phyloP scores from a whole-genome alignment of 2,329 filamentous ascomycete species.

The Botrytis tulipae region DNA sequence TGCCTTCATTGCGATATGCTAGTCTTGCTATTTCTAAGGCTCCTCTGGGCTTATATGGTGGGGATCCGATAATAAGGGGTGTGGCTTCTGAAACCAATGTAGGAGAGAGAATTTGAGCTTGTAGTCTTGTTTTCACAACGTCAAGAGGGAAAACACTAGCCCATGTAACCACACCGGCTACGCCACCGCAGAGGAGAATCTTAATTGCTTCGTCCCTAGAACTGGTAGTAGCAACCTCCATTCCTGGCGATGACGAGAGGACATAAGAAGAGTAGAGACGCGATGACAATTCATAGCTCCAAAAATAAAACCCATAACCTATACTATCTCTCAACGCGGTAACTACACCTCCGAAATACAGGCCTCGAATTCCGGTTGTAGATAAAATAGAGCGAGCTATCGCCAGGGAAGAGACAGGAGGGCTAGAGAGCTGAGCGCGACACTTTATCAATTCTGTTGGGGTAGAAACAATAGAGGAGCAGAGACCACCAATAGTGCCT shows the following conservation, averaged over 20 bases:
- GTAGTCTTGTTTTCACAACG: slow-evolving; percentile 88
- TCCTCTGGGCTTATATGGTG: slow-evolving; percentile 41
- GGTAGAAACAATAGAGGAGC: slow-evolving; percentile 80
- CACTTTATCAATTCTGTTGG: slow-evolving; percentile 93
- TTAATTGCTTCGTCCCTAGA: slow-evolving; percentile 53
- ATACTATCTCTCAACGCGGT: slow-evolving; percentile 82
- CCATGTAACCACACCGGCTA: slow-evolving; percentile 89
- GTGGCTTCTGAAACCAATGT: slow-evolving; percentile 25
- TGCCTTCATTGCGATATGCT: slow-evolving; percentile 64
- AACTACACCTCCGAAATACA: slow-evolving; percentile 79
- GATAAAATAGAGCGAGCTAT: slow-evolving; percentile 62
- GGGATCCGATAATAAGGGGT: slow-evolving; percentile 40
- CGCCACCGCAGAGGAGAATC: slow-evolving; percentile 76
- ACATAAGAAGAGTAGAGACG: slow-evolving; percentile 37
- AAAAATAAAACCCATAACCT: slow-evolving; percentile 98
- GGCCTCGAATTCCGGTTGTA: slow-evolving; percentile 60
- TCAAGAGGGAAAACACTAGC: slow-evolving; percentile 87
- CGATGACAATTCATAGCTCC: slow-evolving; percentile 80
- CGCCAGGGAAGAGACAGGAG: slow-evolving; percentile 45
- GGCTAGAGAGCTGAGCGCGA: slow-evolving; percentile 66
- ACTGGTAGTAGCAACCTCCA: slow-evolving; percentile 17
- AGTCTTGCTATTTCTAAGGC: slow-evolving; percentile 63
- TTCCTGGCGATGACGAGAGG: slow-evolving; percentile 42
- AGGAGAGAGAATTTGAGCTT: slow-evolving; percentile 57
- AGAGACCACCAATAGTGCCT: slow-evolving; percentile 77